Evolutionary conservation across 306 rosid genomes (phyloP), one percentile per base, ranked within the genome.

Genomic region (Malus fusca): DNA sequence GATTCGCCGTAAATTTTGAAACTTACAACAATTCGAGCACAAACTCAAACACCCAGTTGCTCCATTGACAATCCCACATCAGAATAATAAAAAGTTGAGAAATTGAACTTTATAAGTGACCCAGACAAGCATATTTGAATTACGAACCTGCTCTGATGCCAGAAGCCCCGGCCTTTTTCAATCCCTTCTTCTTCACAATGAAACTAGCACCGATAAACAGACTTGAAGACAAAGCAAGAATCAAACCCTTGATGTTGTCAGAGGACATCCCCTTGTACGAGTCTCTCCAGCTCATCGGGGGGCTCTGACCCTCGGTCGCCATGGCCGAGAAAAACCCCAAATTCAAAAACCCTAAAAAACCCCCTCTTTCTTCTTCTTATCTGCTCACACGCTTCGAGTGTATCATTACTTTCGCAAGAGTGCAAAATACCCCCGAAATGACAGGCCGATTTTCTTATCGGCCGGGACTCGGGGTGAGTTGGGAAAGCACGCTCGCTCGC

Each of bases 111-210:
- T 63, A 58, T 43, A 4, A 66, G 28, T 37, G 4, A 64, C 21
- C 51, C 22, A 68, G 30, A 68, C 6, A 68, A 42, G 72, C 17
- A 8, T 22, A 26, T 13, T 46, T 4, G 59, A 69, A 26, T 25
- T 73, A 26, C 56, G 21, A 19, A 93, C 98, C 98, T 80, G 98
- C 98, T 69, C 98, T 81, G 79, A 90, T 51, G 77, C 98, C 98
- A 46, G 91, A 83, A 46, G 98, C 92, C 26, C 91, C 98, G n/a
- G 98, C 98, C 75, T 81, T 93, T 88, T 93, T 91, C 86, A 90
- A 81, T 11, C 98, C 98, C 84, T 93, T 93, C 76, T 93, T 93
- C 71, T 93, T 93, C 35, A 93, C 97, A 75, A 93, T 93, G 85
- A 93, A 93, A 69, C 97, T 90, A 35, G 92, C 95, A 22, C 98